Conservation (phyloP, 768 basidiomycete species). For the Rhizopogon sp. region DNA sequence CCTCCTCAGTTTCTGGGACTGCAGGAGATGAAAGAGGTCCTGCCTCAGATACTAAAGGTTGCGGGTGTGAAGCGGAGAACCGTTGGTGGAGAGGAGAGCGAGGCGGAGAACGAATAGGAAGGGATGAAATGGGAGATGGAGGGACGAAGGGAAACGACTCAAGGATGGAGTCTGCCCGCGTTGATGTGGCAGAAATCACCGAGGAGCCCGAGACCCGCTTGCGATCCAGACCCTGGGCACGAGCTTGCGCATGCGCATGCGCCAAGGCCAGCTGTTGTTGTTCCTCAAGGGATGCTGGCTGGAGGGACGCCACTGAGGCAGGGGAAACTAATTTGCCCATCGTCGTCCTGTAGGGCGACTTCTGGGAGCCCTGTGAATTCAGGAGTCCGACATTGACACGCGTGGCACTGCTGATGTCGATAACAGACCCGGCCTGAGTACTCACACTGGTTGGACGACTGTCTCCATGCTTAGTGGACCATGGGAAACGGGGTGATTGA, state of each 20-base stretch:
- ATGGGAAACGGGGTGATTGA: conserved; percentile 36
- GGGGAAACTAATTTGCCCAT: conserved; percentile 59
- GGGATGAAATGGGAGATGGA: conserved; percentile 83
- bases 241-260: conserved; percentile 55
- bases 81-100: conserved; percentile 69
- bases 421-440: conserved; percentile 55
- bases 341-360: conserved; percentile 51
- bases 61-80: conserved; percentile 29
- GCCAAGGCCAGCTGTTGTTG: conserved; percentile 64
- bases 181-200: conserved; percentile 61
- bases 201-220: conserved; percentile 63
- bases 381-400: conserved; percentile 58
- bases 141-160: conserved; percentile 89
- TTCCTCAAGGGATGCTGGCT: conserved; percentile 42
- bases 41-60: conserved; percentile 1
- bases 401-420: conserved; percentile 60
- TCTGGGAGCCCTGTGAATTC: conserved; percentile 33
- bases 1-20: conserved; percentile 18
- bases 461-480: conserved; percentile 31
- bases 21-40: conserved; percentile 3
- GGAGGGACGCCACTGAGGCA: conserved; percentile 18
- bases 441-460: conserved; percentile 59
- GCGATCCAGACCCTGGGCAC: conserved; percentile 45
- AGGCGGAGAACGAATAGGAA: conserved; percentile 69
- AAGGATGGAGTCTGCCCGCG: conserved; percentile 77